Evolutionary conservation across 257 asterid species (phyloP).

Genomic region (Nicotiana paniculata): DNA sequence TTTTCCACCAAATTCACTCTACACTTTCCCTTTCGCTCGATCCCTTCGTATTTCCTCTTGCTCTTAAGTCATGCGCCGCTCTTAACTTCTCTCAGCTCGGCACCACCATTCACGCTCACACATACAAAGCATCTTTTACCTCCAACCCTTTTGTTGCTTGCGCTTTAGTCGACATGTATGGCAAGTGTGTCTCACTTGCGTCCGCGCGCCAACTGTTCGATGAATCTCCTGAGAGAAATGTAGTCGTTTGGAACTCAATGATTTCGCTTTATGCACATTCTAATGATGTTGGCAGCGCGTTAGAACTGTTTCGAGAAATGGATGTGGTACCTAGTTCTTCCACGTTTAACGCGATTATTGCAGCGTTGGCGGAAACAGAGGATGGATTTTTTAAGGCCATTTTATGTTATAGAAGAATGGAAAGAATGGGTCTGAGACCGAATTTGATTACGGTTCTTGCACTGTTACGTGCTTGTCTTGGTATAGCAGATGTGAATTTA

Average conservation of each 20-base stretch:
- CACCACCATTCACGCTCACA: conserved; percentile 28
- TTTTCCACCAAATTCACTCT: conserved; percentile 33
- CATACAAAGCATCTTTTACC: conserved; percentile 17
- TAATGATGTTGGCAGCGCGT: conserved; percentile 20
- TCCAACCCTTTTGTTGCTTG: conserved; percentile 42
- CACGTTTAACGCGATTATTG: conserved; percentile 34
- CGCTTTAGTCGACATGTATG: conserved; percentile 36
- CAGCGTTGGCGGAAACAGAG: conserved; percentile 26
- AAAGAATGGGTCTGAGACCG: conserved; percentile 22
- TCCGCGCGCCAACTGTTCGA: conserved; percentile 37
- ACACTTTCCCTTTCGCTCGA: conserved; percentile 29
- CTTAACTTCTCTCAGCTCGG: conserved; percentile 23
- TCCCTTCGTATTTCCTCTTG: conserved; percentile 41
- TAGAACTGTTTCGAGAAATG: conserved; percentile 30
- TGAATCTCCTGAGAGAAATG: conserved; percentile 32
- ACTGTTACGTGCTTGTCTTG: conserved; percentile 29
- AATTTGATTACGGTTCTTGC: conserved; percentile 37
- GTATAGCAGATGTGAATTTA: conserved; percentile 26
- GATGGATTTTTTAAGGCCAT: conserved; percentile 28
- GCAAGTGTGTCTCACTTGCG: conserved; percentile 30
- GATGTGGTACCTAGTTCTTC: conserved; percentile 29
- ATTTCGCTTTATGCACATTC: conserved; percentile 31
- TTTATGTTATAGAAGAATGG: conserved; percentile 30
- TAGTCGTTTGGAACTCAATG: conserved; percentile 44
- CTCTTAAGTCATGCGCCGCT: conserved; percentile 40